Base-by-base conservation (phyloP, 2,329 filamentous ascomycete species). In the Mariannaea elegans region DNA sequence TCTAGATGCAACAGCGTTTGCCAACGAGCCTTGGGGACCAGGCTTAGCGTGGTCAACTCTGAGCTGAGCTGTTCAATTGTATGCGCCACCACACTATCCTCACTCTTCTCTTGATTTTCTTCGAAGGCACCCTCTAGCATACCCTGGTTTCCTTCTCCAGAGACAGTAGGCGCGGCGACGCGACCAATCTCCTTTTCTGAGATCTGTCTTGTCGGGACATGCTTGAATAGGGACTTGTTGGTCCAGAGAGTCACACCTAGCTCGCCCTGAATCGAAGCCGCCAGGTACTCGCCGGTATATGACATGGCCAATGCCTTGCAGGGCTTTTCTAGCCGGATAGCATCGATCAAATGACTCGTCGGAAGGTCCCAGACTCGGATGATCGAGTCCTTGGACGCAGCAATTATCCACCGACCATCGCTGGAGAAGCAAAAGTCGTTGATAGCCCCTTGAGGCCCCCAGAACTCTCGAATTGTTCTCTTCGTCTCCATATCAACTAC, bases 161-260 rank as follows among this genome's bases (percentile, higher is more conserved):
- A 96, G 3, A 87, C 87, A 0, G 91, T 93, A 1, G 93, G 93
- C 2, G 84, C 85, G 5, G 83, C 78, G 16, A 93, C 84, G 12
- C 87, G 79, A 7, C 81, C 81, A 41, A 97, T 87, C 45, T 92
- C 88, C 54, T 87, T 84, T 64, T 96, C 92, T 3, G 90, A 89
- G 59, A 99, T 91, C 68, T 95, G 92, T 18, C 90, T 84, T 1
- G 93, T 96, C 0, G 94, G 90, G 0, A 97, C 88, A 68, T 97
- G 93, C 56, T 89, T 91, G 81, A 97, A 99, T 1, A 98, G 82
- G 0, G 91, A 90, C 71, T 92, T 92, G 77, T 99, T 99, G 19
- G 92, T 97, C 94, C 95, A 99, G 46, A 99, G 87, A 67, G 92
- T 90, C n/a, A 99, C 90, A 12, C 95, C 95, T 1, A 97, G 85